phyloP scores from a whole-genome alignment of 78 protist genomes.

The Monosiga brevicollis region DNA sequence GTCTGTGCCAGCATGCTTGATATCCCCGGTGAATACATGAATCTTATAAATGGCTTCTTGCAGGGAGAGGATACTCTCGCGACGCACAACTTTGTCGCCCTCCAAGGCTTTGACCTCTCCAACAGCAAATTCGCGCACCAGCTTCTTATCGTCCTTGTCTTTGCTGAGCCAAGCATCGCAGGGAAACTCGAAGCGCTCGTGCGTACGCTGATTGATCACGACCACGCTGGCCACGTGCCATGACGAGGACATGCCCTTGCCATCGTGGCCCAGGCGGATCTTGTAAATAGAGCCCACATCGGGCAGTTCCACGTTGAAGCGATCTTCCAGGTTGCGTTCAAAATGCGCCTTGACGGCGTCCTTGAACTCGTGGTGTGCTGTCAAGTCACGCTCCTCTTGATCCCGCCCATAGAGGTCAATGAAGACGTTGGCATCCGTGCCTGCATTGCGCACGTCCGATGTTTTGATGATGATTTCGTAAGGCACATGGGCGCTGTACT shows the following conservation, averaged over 20 bases:
- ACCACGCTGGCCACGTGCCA: neutral
- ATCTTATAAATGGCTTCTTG: neutral
- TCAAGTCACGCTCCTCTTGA: too few relatives aligned
- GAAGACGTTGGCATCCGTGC: conserved; percentile 16
- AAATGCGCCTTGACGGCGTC: too few relatives aligned
- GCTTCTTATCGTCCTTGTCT: neutral
- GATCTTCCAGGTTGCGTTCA: too few relatives aligned
- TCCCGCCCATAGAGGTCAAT: neutral
- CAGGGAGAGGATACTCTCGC: neutral
- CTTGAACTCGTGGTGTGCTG: too few relatives aligned
- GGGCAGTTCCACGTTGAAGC: neutral
- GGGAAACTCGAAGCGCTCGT: neutral
- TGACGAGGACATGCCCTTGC: neutral
- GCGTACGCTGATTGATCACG: neutral
- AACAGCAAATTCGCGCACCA: neutral
- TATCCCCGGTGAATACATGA: neutral
- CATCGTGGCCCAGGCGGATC: neutral
- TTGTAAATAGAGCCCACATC: neutral
- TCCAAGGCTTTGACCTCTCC: neutral
- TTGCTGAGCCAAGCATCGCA: neutral
- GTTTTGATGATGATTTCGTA: neutral
- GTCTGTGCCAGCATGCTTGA: neutral
- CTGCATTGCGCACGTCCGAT: neutral
- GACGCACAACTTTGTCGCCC: neutral
- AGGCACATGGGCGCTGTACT: neutral